Evolutionary conservation across 495 filamentous ascomycete genomes (phyloP).

Genomic region (Arthonia radiata): DNA sequence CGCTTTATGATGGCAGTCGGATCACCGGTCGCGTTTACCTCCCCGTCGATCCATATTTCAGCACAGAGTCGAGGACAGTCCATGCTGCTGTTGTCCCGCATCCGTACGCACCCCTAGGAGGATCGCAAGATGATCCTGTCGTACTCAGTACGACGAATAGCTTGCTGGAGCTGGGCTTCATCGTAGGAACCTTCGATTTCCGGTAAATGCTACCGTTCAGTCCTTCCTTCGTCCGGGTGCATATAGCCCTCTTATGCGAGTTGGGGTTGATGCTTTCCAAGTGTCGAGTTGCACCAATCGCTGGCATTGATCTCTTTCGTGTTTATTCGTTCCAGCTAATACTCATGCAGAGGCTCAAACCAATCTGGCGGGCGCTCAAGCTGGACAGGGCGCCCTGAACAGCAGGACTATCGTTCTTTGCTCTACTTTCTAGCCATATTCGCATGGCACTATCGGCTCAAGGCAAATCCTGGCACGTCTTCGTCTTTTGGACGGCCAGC

Average conservation of each 20-base stretch:
- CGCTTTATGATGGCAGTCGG: slow-evolving; percentile 45
- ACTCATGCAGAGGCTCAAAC: slow-evolving; percentile 41
- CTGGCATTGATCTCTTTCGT: slow-evolving; percentile 1
- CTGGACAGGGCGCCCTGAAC: slow-evolving; percentile 63
- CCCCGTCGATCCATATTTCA: slow-evolving; percentile 18
- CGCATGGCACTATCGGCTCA: not conserved
- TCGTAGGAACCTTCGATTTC: slow-evolving; percentile 85
- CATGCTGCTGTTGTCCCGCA: slow-evolving; percentile 52
- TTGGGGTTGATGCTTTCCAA: slow-evolving; percentile 1
- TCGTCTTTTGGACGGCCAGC: slow-evolving; percentile 1
- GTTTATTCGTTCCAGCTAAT: slow-evolving; percentile 1
- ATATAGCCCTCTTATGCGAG: too few species aligned
- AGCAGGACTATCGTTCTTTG: slow-evolving; percentile 57
- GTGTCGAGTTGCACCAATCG: not conserved
- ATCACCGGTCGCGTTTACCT: slow-evolving; percentile 70
- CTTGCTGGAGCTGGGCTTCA: slow-evolving; percentile 38
- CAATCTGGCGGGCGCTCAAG: slow-evolving; percentile 49
- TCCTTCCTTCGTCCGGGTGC: too few species aligned
- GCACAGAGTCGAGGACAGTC: slow-evolving; percentile 4
- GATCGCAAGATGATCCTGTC: slow-evolving; percentile 59
- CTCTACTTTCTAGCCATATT: slow-evolving; percentile 5
- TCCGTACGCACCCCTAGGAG: slow-evolving; percentile 73
- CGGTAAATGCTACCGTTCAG: slow-evolving; percentile 25
- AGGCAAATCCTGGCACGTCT: not conserved
- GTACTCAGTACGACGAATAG: slow-evolving; percentile 36